Evolutionary conservation across 495 filamentous ascomycete genomes (phyloP).

Genomic region (Penicillium parvum): DNA sequence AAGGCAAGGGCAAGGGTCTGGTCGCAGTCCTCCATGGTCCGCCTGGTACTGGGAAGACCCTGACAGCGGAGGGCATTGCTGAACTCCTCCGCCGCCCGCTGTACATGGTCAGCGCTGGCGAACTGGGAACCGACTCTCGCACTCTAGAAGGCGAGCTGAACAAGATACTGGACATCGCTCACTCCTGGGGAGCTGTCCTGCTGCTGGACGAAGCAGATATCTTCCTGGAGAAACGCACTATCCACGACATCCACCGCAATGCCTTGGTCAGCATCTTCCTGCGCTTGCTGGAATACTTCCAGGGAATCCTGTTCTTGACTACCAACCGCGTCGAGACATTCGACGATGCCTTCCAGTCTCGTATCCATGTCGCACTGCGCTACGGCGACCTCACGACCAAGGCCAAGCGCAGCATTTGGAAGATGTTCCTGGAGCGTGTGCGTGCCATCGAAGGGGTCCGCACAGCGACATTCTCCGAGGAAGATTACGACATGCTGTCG

Average conservation of each 20-base stretch:
- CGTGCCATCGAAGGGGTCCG: conserved; percentile 58
- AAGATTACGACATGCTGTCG: conserved; percentile 63
- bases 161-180: conserved; percentile 81
- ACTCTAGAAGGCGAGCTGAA: conserved; percentile 74
- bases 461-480: conserved; percentile 59
- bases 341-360: conserved; percentile 62
- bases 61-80: conserved; percentile 84
- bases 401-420: conserved; percentile 82
- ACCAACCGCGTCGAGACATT: conserved; percentile 77
- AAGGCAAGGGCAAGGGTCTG: conserved; percentile 72
- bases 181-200: conserved; percentile 79
- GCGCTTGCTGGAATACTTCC: conserved; percentile 69
- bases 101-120: conserved; percentile 80
- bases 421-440: conserved; percentile 73
- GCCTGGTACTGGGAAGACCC: conserved; percentile 82
- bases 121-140: conserved; percentile 76
- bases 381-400: conserved; percentile 73
- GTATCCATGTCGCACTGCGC: conserved; percentile 70
- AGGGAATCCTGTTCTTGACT: conserved; percentile 75
- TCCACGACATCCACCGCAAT: conserved; percentile 70
- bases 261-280: conserved; percentile 75
- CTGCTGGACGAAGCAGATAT: conserved; percentile 77
- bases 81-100: conserved; percentile 78
- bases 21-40: conserved; percentile 77
- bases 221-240: conserved; percentile 68